Evolutionary conservation across 495 filamentous ascomycete species (phyloP).

Genomic region (Massariosphaeria phaeospora): DNA sequence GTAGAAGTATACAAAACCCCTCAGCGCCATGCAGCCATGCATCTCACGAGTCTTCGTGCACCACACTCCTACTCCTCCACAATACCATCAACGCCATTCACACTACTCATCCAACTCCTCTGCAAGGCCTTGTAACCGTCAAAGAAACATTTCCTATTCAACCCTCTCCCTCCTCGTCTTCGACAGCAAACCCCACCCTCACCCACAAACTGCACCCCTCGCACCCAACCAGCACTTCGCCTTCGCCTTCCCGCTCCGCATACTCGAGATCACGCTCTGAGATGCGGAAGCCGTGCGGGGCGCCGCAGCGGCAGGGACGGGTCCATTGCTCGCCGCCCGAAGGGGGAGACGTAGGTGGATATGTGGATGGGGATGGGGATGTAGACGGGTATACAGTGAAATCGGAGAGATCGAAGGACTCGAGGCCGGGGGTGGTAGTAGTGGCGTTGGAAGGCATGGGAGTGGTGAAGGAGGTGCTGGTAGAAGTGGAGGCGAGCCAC

Average conservation of each 20-base stretch:
- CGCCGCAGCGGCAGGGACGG: constrained; percentile 23
- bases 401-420: constrained; percentile 15
- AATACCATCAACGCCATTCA: too few relatives aligned
- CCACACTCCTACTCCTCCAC: too few relatives aligned
- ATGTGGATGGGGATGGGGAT: neutral
- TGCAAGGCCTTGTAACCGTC: too few relatives aligned
- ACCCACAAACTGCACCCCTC: constrained; percentile 34
- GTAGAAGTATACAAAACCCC: too few relatives aligned
- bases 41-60: too few relatives aligned
- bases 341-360: neutral
- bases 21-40: too few relatives aligned
- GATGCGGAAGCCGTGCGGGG: constrained; percentile 22
- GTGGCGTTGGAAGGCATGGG: neutral
- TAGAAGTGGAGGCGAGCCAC: neutral
- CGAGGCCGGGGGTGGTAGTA: constrained; percentile 1
- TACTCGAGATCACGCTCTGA: constrained; percentile 19
- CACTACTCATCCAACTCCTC: too few relatives aligned
- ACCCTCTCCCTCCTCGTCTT: constrained; percentile 2
- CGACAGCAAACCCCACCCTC: constrained; percentile 33
- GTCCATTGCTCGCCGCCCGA: neutral
- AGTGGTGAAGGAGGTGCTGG: neutral
- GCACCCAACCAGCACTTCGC: constrained; percentile 33
- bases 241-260: constrained; percentile 13
- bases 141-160: too few relatives aligned
- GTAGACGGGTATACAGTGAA: neutral